A percentile compares a stretch with the other conserved stretches of the same genome.
phyloP scores from a whole-genome alignment of 2,329 filamentous ascomycete genomes.

The Waltergamsia citrina region DNA sequence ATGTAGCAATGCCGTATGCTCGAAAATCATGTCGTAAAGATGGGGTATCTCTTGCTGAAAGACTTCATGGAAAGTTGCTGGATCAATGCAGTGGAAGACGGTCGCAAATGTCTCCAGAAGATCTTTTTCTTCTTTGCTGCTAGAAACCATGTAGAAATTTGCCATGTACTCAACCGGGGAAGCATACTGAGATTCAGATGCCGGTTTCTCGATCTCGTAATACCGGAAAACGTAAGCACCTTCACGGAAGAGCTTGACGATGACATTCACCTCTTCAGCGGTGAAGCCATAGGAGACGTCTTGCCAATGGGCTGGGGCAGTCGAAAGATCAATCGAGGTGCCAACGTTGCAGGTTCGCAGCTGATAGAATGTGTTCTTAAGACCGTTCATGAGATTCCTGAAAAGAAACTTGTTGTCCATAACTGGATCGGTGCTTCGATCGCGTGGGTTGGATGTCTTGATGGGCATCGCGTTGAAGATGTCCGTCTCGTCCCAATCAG shows the following conservation, averaged over 20 bases:
- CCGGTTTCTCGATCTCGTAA: constrained; percentile 79
- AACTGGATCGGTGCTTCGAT: constrained; percentile 82
- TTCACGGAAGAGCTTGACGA: constrained; percentile 95
- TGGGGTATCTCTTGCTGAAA: constrained; percentile 96
- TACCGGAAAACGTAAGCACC: constrained; percentile 95
- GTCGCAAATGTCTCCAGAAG: constrained; percentile 95
- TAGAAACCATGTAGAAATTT: constrained; percentile 90
- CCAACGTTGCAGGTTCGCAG: constrained; percentile 79
- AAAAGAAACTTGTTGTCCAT: constrained; percentile 97
- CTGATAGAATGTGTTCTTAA: constrained; percentile 96
- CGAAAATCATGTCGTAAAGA: constrained; percentile 95
- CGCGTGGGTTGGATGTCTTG: constrained; percentile 84
- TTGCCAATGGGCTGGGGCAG: constrained; percentile 82
- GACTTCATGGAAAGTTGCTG: constrained; percentile 95
- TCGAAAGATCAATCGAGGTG: constrained; percentile 61
- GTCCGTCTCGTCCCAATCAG: constrained; percentile 97
- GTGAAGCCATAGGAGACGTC: constrained; percentile 96
- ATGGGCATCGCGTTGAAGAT: constrained; percentile 96
- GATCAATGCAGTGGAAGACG: constrained; percentile 96
- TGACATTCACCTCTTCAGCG: constrained; percentile 91
- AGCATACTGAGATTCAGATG: constrained; percentile 61
- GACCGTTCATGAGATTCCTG: constrained; percentile 87
- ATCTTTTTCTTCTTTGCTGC: constrained; percentile 93
- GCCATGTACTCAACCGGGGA: constrained; percentile 88
- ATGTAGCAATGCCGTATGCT: constrained; percentile 87